Evolutionary conservation across 805 yeast species (phyloP).

Genomic region (Candida tallmaniae): DNA sequence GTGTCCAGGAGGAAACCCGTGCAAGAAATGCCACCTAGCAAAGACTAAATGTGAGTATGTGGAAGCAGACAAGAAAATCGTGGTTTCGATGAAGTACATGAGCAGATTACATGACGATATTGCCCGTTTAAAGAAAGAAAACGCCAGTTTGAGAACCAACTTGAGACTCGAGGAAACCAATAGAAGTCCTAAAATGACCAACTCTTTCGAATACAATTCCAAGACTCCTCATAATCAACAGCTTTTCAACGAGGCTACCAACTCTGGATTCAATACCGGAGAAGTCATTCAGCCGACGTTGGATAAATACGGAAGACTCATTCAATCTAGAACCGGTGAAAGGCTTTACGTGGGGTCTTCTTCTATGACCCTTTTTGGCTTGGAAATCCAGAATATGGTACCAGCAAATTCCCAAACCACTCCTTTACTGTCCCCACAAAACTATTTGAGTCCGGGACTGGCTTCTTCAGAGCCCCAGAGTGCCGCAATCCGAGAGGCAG

Average conservation of each 20-base stretch:
- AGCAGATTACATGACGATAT: constrained; percentile 65
- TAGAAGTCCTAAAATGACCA: constrained; percentile 6
- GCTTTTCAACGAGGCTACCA: constrained; percentile 10
- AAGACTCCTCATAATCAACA: constrained; percentile 13
- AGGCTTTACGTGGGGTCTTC: constrained; percentile 75
- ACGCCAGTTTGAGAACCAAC: constrained; percentile 48
- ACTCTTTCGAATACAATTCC: constrained; percentile 13
- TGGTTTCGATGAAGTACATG: constrained; percentile 67
- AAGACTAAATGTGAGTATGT: constrained; percentile 62
- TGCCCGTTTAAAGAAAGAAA: constrained; percentile 60
- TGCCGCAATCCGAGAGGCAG: constrained; percentile 44
- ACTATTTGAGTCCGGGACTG: constrained; percentile 4
- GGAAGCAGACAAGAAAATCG: constrained; percentile 68
- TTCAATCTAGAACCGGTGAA: constrained; percentile 73
- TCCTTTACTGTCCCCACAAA: constrained; percentile 10
- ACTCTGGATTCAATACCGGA: constrained; percentile 11
- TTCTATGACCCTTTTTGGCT: constrained; percentile 76
- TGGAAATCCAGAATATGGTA: constrained; percentile 68
- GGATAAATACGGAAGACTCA: constrained; percentile 65
- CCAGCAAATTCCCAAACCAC: constrained; percentile 19
- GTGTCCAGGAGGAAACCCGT: constrained; percentile 77
- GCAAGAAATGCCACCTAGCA: constrained; percentile 55
- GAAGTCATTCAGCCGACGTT: constrained; percentile 69
- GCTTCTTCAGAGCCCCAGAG: constrained; percentile 2
- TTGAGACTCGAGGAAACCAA: constrained; percentile 26